Evolutionary conservation across 257 asterid genomes (phyloP).

Genomic region (Nemophila menziesii): DNA sequence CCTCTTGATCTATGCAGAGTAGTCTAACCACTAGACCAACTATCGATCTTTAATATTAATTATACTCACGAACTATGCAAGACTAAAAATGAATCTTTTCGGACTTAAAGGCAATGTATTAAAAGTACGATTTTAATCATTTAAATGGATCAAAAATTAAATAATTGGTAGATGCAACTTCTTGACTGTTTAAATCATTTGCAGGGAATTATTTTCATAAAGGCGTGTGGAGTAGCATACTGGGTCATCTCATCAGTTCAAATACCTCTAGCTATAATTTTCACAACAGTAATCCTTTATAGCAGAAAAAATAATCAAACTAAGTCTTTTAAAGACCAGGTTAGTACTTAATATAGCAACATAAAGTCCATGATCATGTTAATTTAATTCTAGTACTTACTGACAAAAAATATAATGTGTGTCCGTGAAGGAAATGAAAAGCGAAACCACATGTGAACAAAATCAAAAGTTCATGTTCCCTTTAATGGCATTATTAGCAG

Average conservation of each 20-base stretch:
- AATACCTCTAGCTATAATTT: slow-evolving; percentile 57
- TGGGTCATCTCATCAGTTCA: slow-evolving; percentile 70
- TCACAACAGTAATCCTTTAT: slow-evolving; percentile 46
- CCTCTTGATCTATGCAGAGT: too few relatives aligned
- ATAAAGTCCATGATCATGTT: background rate
- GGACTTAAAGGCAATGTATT: too few relatives aligned
- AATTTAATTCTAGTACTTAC: background rate
- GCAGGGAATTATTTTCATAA: slow-evolving; percentile 54
- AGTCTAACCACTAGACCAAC: too few relatives aligned
- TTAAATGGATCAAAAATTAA: too few relatives aligned
- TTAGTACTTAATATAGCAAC: slow-evolving; percentile 4
- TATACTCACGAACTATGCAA: too few relatives aligned
- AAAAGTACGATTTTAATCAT: too few relatives aligned
- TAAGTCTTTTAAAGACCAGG: slow-evolving; percentile 30
- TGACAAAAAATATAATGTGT: background rate
- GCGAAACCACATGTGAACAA: slow-evolving; percentile 8
- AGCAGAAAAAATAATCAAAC: slow-evolving; percentile 12
- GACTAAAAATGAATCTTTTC: too few relatives aligned
- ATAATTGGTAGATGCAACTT: background rate
- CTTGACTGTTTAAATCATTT: background rate
- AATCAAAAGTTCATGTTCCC: slow-evolving; percentile 42
- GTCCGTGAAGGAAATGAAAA: slow-evolving; percentile 29
- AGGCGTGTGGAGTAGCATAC: slow-evolving; percentile 68
- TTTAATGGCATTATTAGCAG: slow-evolving; percentile 70
- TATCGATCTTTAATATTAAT: too few relatives aligned